These are phyloP conservation scores for Alternaria hordeiaustralica DNA, from an alignment of 2,329 filamentous ascomycete species.

Conservation along the genomic window DNA sequence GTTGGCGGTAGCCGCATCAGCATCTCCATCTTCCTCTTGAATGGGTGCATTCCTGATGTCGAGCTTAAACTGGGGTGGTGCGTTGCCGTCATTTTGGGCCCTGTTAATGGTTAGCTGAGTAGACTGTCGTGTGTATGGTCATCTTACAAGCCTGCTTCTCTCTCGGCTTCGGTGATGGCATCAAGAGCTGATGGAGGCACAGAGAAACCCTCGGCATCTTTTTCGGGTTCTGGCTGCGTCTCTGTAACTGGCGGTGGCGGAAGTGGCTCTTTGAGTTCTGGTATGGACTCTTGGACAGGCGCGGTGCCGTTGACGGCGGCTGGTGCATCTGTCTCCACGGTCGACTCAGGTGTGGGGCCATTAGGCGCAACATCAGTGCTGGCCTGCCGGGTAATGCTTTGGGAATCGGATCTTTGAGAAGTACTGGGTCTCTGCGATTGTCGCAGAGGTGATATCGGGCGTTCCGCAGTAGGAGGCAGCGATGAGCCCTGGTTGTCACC, in stretches of 20 bases:
- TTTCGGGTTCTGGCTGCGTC: conserved; percentile 50
- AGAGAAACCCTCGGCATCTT: conserved; percentile 78
- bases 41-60: conserved; percentile 81
- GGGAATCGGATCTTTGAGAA: conserved; percentile 44
- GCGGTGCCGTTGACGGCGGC: conserved; percentile 39
- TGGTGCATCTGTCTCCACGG: conserved; percentile 24
- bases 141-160: conserved; percentile 60
- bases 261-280: conserved; percentile 46
- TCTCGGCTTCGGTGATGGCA: conserved; percentile 72
- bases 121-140: neutral
- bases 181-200: conserved; percentile 69
- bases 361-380: conserved; percentile 39
- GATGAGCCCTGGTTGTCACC: conserved; percentile 53
- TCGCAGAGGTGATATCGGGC: conserved; percentile 44
- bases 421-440: conserved; percentile 36
- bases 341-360: conserved; percentile 35
- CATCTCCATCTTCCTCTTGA: conserved; percentile 76
- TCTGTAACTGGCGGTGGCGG: conserved; percentile 35
- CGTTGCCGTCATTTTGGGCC: conserved; percentile 31
- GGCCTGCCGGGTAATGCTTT: conserved; percentile 36
- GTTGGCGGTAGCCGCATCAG: conserved; percentile 75
- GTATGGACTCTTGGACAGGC: conserved; percentile 38
- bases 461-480: conserved; percentile 43
- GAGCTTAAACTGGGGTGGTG: conserved; percentile 70
- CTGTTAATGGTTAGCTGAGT: conserved; percentile 17